A percentile compares a stretch with the other conserved stretches of the same genome.
These are phyloP conservation scores for Blumeria hordei DNA, from an alignment of 2,329 filamentous ascomycete species.

Conservation along the genomic window DNA sequence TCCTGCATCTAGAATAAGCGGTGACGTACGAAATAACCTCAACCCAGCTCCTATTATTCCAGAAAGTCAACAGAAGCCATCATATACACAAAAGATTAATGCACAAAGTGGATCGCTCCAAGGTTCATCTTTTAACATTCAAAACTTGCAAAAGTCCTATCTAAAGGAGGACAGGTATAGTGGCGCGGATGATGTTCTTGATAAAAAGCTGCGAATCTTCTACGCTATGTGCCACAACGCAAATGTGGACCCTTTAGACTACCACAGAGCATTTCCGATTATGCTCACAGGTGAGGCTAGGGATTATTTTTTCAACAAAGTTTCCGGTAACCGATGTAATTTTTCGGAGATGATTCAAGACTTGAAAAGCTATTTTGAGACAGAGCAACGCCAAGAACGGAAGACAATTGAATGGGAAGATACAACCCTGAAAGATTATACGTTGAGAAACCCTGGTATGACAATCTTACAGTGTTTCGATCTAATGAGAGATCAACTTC, in stretches of 20 bases:
- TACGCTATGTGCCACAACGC: neutral
- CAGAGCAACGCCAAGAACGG: neutral
- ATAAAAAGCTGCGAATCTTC: neutral
- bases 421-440: neutral
- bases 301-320: neutral
- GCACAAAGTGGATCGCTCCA: too few species aligned
- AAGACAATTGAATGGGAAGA: neutral
- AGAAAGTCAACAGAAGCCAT: too few species aligned
- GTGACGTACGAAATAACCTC: too few species aligned
- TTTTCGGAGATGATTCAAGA: neutral
- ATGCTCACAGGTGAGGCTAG: neutral
- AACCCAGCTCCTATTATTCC: too few species aligned
- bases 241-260: neutral
- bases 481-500: neutral
- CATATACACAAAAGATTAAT: too few species aligned
- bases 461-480: neutral
- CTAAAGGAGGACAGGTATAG: neutral
- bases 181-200: neutral
- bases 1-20: too few species aligned
- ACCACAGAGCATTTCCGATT: neutral
- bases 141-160: neutral
- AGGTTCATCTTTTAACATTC: neutral
- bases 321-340: neutral
- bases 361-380: neutral
- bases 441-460: neutral